Evolutionary conservation across 805 yeast genomes (phyloP), one percentile per base, ranked within the genome.

Genomic region (Jamesozyma piceae): DNA sequence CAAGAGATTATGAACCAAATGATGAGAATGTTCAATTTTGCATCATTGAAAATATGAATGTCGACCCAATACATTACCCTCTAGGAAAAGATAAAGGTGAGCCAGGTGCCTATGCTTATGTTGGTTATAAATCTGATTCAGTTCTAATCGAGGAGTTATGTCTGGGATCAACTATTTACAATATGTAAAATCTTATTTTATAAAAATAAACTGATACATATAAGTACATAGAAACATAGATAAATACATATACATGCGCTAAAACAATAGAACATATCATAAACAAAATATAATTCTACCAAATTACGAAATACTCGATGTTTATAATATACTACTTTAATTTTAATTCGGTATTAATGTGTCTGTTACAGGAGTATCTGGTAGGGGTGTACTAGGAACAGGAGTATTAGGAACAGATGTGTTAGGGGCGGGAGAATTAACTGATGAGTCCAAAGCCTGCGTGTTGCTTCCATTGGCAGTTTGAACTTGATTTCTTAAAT

Each of bases 1-100:
- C 67, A 5, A 61, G 69, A 49, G 62, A 55, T 26, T 67, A 59
- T 44, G 71, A 68, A 40, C 68, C 71, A 31, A 66, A 66, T 35
- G 48, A 54, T 3, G 62, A 59, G 36, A 53, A 54, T 17, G 51
- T 61, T 2, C 50, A 66, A 4, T 66, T 66, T 45, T 69, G 73
- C 43, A 52, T 69, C 11, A 52, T 55, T 20, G 71, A 69, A 46
- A 60, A 62, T 36, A 44, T 38, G 8, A 30, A 49, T 5, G 42
- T 63, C 3, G 33, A 49, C 3, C 49, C 60, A 13, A 50, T 53
- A 28, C 67, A 63, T 39, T 63, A 63, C 38, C 67, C 67, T 26
- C 40, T 61, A 19, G 52, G 52, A 28, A 64, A 53, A 24, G 50
- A 52, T 42, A 62, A 63, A 37, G 67, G 67, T 20, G 54, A 45